Base-by-base conservation (phyloP, 306 rosid genomes). In the Sindora glabra region DNA sequence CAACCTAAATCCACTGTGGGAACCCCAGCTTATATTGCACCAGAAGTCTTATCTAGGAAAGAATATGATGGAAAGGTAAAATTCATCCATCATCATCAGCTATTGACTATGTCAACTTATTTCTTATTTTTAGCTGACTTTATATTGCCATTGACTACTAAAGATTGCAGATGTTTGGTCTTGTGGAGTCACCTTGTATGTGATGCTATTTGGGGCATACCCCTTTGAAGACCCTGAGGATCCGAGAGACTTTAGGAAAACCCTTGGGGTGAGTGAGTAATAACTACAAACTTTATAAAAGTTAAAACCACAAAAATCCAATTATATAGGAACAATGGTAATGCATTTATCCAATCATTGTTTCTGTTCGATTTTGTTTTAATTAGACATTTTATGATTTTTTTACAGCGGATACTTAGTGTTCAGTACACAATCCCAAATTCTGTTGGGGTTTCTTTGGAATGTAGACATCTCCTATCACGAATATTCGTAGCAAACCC, bases 141-240 rank as follows among this genome's bases (percentile, higher is more conserved):
- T 7, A 27, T 58, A 3, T 47, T 51, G 48, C 62, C 51, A 16
- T 46, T 30, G 52, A 25, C 56, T 30, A 61, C 39, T 65, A 63
- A 59, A 89, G 97, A 74, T 86, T 73, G 89, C 97, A 71, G 97
- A 89, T 75, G 92, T 89, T 73, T 89, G 97, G 95, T 89, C 97
- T 44, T 86, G 97, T 74, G 97, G 97, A 42, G 97, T 89, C 64
- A 86, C 97, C 63, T 77, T 89, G 61, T 86, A 73, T 56, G 97
- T 89, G 71, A 89, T 89, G 97, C 62, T 86, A 55, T 75, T 75
- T n/a, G 97, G 97, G 32, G 80, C 86, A 29, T 89, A 89, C 75
- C 97, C 95, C 26, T 89, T 89, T 73, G 92, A 83, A 79, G 92
- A 89, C 68, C 84, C 87, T 2, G 81, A 62, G 25, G 95, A 86